Conservation (phyloP, 257 asterid genomes). For the Solanum virginianum region DNA sequence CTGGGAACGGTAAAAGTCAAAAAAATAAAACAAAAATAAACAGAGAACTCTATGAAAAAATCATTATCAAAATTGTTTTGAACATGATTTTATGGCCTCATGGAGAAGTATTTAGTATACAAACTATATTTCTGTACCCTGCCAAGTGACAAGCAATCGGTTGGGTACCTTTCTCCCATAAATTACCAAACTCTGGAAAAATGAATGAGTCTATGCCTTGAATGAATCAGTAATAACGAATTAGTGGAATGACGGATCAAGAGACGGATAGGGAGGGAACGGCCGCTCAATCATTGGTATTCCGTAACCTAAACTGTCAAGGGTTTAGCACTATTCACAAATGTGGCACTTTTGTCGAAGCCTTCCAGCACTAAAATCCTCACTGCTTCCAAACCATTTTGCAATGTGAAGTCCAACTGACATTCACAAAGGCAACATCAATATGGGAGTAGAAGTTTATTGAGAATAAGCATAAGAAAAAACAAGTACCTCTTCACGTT, state of each 20-base stretch:
- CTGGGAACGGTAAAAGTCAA: neutral
- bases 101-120: neutral
- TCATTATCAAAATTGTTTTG: neutral
- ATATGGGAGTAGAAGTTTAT: neutral
- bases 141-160: neutral
- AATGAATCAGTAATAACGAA: no score
- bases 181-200: neutral
- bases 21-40: neutral
- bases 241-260: no score
- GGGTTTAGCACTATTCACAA: slow-evolving; percentile 54
- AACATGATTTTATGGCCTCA: neutral
- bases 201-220: neutral
- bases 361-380: slow-evolving; percentile 60
- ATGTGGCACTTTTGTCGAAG: slow-evolving; percentile 70
- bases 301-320: slow-evolving; percentile 8
- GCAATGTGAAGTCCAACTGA: slow-evolving; percentile 76
- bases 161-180: neutral
- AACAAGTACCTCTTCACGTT: slow-evolving; percentile 56
- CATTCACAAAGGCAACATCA: neutral
- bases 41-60: neutral
- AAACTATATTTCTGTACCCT: neutral
- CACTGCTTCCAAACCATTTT: slow-evolving; percentile 69
- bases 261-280: no score
- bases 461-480: neutral
- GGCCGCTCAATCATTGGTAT: neutral